A percentile compares a stretch with the other conserved stretches of the same genome.
Evolutionary conservation across 768 basidiomycete species (phyloP).

Genomic region (Chalciporus pseudorubinellus): DNA sequence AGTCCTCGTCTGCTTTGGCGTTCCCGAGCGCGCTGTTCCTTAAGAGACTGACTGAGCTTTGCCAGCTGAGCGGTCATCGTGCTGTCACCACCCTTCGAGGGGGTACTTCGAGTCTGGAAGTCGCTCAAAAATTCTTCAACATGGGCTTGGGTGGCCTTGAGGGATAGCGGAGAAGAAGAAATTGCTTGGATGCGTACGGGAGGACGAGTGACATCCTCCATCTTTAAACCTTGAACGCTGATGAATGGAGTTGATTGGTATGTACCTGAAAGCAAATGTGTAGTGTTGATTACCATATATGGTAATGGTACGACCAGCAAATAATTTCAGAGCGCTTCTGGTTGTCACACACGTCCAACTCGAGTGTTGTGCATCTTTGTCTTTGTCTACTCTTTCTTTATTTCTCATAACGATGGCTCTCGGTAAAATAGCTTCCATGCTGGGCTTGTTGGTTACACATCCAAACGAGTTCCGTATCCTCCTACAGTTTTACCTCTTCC

Average conservation of each 20-base stretch:
- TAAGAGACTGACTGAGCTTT: conserved; percentile 52
- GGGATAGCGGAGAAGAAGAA: conserved; percentile 36
- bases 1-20: conserved; percentile 9
- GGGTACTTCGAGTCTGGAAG: conserved; percentile 45
- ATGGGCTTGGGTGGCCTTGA: conserved; percentile 39
- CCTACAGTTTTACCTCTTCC: conserved; percentile 79
- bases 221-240: conserved; percentile 15
- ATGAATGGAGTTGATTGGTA: conserved; percentile 8
- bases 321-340: neutral
- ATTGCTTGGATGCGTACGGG: conserved; percentile 46
- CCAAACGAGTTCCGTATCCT: conserved; percentile 83
- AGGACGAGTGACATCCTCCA: conserved; percentile 49
- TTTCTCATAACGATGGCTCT: conserved; percentile 35
- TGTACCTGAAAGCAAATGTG: neutral
- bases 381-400: neutral
- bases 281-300: conserved; percentile 11
- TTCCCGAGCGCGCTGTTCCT: conserved; percentile 41
- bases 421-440: conserved; percentile 54
- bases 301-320: conserved; percentile 12
- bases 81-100: conserved; percentile 50
- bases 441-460: conserved; percentile 70
- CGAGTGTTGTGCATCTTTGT: neutral
- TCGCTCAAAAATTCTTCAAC: conserved; percentile 49
- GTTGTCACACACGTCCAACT: neutral
- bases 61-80: conserved; percentile 59